phyloP scores from a whole-genome alignment of 495 filamentous ascomycete genomes.

The Sabuloglossum arenarium region DNA sequence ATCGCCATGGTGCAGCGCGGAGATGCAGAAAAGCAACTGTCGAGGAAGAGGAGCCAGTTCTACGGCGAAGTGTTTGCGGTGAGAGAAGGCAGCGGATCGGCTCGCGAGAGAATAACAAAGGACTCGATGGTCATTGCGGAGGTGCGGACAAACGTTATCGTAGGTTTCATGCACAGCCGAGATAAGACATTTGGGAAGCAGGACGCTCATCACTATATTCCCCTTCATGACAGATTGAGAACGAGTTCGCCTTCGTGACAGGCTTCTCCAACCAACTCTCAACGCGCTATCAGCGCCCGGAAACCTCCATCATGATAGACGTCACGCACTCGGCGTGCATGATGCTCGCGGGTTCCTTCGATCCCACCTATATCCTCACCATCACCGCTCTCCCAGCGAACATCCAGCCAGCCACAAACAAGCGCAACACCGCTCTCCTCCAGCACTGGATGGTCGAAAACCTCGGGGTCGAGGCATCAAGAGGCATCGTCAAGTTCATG shows the following conservation, averaged over 20 bases:
- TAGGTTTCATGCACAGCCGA: conserved; percentile 21
- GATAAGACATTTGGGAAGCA: background rate
- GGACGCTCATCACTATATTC: background rate
- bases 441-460: conserved; percentile 45
- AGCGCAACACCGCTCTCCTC: conserved; percentile 57
- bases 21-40: conserved; percentile 12
- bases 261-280: conserved; percentile 49
- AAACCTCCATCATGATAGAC: conserved; percentile 48
- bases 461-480: conserved; percentile 36
- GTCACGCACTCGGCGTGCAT: conserved; percentile 58
- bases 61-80: conserved; percentile 38
- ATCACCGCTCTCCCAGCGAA: conserved; percentile 48
- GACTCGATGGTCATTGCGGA: conserved; percentile 61
- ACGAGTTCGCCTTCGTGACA: conserved; percentile 48
- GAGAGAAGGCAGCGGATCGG: conserved; percentile 27
- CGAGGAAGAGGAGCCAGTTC: conserved; percentile 26
- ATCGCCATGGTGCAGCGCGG: conserved; percentile 7
- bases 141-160: conserved; percentile 65
- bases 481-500: conserved; percentile 54
- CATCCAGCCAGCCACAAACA: conserved; percentile 58
- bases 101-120: conserved; percentile 34
- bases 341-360: conserved; percentile 47
- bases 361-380: conserved; percentile 65
- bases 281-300: conserved; percentile 47
- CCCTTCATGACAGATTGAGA: conserved; percentile 28